A percentile compares a stretch with the other conserved stretches of the same genome.
Evolutionary conservation across 305 asterid genomes (phyloP).

Genomic region (Stenogyne calaminthoides): DNA sequence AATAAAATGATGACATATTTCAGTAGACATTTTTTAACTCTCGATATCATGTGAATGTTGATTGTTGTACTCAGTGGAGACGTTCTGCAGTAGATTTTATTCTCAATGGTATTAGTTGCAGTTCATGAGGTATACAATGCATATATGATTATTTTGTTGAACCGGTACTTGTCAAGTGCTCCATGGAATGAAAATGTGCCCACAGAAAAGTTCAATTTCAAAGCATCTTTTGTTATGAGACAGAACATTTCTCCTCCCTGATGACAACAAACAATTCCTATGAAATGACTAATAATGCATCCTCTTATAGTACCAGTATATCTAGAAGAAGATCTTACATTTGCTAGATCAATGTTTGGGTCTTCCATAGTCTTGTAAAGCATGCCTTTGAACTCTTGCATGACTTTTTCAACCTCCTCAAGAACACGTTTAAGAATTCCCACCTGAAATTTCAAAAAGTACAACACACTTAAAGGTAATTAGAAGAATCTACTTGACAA

Average conservation of each 20-base stretch:
- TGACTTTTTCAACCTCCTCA: constrained; percentile 98
- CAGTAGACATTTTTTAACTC: background rate
- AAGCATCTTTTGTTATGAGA: background rate
- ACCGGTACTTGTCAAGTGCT: background rate
- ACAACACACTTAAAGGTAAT: constrained; percentile 14
- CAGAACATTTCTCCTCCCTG: background rate
- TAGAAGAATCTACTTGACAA: background rate
- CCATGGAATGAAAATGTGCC: background rate
- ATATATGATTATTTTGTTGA: background rate
- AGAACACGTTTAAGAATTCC: constrained; percentile 98
- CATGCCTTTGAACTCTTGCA: constrained; percentile 93
- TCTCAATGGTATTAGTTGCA: background rate
- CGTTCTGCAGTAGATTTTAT: background rate
- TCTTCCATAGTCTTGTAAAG: constrained; percentile 97
- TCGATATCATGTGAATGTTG: background rate
- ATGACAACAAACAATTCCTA: constrained; percentile 10
- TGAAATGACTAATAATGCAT: constrained; percentile 18
- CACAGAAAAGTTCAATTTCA: background rate
- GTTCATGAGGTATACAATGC: background rate
- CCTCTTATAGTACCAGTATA: constrained; percentile 21
- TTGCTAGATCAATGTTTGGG: constrained; percentile 85
- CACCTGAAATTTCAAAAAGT: constrained; percentile 57
- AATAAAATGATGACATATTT: background rate
- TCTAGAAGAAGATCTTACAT: constrained; percentile 49
- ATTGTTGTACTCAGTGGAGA: background rate